Evolutionary conservation across 331 rosid genomes (phyloP).

Genomic region (Malus hybrid): DNA sequence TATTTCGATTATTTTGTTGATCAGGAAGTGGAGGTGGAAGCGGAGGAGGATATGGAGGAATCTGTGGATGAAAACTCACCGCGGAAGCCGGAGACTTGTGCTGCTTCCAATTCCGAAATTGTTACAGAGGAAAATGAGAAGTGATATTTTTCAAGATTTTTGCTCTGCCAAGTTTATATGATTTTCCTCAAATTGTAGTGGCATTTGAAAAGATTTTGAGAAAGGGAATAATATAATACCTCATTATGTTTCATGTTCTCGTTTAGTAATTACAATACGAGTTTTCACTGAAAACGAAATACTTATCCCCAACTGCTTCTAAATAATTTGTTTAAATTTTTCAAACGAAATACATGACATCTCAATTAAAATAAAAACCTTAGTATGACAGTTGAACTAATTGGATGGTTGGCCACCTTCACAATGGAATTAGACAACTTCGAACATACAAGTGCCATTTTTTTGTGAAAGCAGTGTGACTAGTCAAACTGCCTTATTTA

Average conservation of each 20-base stretch:
- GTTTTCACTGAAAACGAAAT: no score
- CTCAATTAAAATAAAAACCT: no score
- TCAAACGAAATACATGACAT: no score
- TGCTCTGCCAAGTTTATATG: neutral
- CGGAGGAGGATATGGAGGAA: slow-evolving; percentile 43
- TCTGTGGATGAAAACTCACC: slow-evolving; percentile 36
- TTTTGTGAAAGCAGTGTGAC: no score
- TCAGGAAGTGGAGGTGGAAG: slow-evolving; percentile 31
- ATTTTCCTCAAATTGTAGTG: neutral
- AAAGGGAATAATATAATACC: slow-evolving; percentile 9
- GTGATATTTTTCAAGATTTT: neutral
- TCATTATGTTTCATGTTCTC: slow-evolving; percentile 9
- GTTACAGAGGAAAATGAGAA: slow-evolving; percentile 4
- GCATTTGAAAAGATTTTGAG: neutral
- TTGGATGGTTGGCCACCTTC: no score
- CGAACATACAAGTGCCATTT: no score
- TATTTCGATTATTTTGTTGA: neutral
- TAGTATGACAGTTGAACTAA: no score
- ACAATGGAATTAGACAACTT: no score
- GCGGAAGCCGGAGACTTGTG: slow-evolving; percentile 38
- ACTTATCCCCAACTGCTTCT: no score
- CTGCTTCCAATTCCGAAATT: slow-evolving; percentile 33
- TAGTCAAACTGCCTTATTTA: no score
- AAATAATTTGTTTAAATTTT: no score
- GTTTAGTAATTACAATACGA: no score